Evolutionary conservation across 495 filamentous ascomycete genomes (phyloP), one percentile per base, ranked within the genome.

Genomic region (Pseudomonodictys pantanalensis): DNA sequence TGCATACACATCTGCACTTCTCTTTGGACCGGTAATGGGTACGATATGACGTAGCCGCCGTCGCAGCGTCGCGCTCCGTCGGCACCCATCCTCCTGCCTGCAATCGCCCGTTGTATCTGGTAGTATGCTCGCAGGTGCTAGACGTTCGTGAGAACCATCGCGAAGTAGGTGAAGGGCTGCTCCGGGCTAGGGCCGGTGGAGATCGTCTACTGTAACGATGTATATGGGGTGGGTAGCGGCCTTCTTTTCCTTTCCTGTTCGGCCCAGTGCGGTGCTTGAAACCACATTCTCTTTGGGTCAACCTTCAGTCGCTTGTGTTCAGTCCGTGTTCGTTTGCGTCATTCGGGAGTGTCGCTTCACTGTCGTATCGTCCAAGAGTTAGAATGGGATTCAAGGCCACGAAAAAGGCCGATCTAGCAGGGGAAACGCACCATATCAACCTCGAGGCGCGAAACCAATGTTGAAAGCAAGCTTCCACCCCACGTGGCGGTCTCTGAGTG

Each of bases 401-500:
- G 20, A 42, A 12, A 30, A 47, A 33, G 33, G 48, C 23, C 23
- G 50, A 43, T 38, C 20, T 25, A 33, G 11, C 46, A 41, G 46
- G 24, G 38, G 17, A 28, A 41, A 59, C 59, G n/a, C 49, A 56
- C 52, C 55, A 67, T 67, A 63, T 67, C 59, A 60, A 63, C 50
- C 39, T 29, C 22, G 32, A 50, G 56, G 52, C 23, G 48, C 60
- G 49, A 56, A 62, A 48, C 41, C 28, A 51, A 23, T 8, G 44
- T 28, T 12, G 42, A 45, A 26, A 42, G 38, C 33, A n/a, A n/a
- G n/a, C n/a, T n/a, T 51, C 64, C 53, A 62, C 52, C 64, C 59
- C 59, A 67, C 64, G 64, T 67, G 64, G 64, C 64, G 59, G 54
- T 62, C 64, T 58, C 64, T 67, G 64, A 67, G 58, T 67, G 64